phyloP scores from a whole-genome alignment of 768 basidiomycete species.

The Suillus paluster region DNA sequence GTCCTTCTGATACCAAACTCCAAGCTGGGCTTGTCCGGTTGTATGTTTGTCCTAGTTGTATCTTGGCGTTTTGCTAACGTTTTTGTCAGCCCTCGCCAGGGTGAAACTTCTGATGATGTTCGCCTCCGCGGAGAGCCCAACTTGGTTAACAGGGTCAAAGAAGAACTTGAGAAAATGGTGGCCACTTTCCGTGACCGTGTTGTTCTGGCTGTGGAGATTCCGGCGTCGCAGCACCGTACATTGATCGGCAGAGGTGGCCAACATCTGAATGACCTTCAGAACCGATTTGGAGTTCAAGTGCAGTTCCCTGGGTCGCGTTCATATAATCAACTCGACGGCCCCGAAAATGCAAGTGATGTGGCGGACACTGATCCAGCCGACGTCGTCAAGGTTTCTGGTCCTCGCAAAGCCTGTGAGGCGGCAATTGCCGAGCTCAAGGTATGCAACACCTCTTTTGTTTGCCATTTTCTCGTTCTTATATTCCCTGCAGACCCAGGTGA shows the following conservation, averaged over 20 bases:
- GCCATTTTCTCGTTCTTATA: slow-evolving; percentile 11
- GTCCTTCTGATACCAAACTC: slow-evolving; percentile 78
- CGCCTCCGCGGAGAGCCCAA: slow-evolving; percentile 89
- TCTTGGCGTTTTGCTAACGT: background rate
- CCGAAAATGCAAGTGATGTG: slow-evolving; percentile 76
- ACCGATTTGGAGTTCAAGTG: slow-evolving; percentile 78
- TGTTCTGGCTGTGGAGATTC: slow-evolving; percentile 81
- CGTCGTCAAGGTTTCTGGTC: slow-evolving; percentile 89
- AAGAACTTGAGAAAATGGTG: slow-evolving; percentile 80
- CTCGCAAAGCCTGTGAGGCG: slow-evolving; percentile 75
- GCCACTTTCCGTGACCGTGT: slow-evolving; percentile 78
- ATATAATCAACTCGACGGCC: slow-evolving; percentile 76
- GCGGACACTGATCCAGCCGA: slow-evolving; percentile 70
- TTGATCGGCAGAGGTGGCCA: slow-evolving; percentile 95
- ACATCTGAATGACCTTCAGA: slow-evolving; percentile 85
- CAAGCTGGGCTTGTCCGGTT: slow-evolving; percentile 92
- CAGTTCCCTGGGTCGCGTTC: slow-evolving; percentile 97
- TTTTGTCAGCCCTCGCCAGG: slow-evolving; percentile 79
- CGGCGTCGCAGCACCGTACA: slow-evolving; percentile 79
- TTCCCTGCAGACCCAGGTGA: slow-evolving; percentile 52
- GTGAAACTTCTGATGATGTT: slow-evolving; percentile 82
- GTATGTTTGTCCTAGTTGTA: slow-evolving; percentile 47
- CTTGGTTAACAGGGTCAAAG: slow-evolving; percentile 83
- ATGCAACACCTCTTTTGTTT: slow-evolving; percentile 11
- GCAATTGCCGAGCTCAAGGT: slow-evolving; percentile 84